Conservation (phyloP, 441 rosid species). For the Pelargonium myrrhifolium region DNA sequence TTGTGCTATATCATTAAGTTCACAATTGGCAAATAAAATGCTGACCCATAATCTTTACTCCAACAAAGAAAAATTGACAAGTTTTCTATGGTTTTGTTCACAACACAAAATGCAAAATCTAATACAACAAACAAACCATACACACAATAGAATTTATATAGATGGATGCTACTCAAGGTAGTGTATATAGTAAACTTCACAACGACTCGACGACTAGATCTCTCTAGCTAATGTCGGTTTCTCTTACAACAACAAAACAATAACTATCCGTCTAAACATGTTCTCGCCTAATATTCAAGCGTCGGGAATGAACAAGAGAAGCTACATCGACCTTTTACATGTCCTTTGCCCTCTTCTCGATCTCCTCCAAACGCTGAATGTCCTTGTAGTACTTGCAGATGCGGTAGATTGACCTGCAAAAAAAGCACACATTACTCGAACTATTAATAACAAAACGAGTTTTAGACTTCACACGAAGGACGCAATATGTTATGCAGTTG, state of each 20-base stretch:
- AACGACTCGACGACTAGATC: neutral
- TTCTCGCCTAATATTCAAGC: neutral
- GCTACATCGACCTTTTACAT: neutral
- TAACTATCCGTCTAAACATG: neutral
- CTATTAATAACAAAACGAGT: neutral
- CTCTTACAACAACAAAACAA: slow-evolving; percentile 1
- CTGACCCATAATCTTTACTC: no score
- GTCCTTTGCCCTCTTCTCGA: neutral
- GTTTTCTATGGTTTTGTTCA: no score
- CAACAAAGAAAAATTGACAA: no score
- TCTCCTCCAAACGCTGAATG: neutral
- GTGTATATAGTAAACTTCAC: neutral
- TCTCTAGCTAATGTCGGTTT: neutral
- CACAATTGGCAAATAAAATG: no score
- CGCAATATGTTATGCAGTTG: neutral
- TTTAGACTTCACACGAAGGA: neutral
- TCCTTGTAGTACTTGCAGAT: slow-evolving; percentile 4
- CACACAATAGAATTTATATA: neutral
- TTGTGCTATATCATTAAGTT: no score
- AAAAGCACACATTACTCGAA: neutral
- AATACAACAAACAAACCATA: neutral
- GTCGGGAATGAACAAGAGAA: neutral
- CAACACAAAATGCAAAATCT: neutral
- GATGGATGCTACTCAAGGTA: neutral
- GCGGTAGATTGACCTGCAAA: neutral